Percentiles rank a stretch among this genome's conserved stretches.
Evolutionary conservation across 2,329 filamentous ascomycete genomes (phyloP).

Genomic region (Fusarium veterinarium): DNA sequence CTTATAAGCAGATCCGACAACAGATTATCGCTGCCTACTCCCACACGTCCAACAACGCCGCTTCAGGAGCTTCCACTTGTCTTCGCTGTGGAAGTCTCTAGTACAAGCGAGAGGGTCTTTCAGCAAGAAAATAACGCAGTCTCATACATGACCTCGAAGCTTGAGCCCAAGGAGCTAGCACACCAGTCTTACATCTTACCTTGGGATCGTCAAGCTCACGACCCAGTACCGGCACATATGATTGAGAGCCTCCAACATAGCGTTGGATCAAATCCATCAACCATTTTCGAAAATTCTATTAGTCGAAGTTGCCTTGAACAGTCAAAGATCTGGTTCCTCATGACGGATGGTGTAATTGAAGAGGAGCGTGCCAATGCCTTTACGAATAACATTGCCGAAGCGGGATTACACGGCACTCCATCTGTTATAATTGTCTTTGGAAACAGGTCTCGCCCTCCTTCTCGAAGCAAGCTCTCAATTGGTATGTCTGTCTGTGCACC

Average conservation of each 20-base stretch:
- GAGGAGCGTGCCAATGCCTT: not conserved
- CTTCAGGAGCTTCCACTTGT: not conserved
- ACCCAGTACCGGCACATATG: not conserved
- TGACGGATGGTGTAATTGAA: not conserved
- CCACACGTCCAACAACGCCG: not conserved
- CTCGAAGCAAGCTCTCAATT: not conserved
- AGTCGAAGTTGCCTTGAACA: not conserved
- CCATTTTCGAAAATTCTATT: not conserved
- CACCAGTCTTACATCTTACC: not conserved
- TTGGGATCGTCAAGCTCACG: not conserved
- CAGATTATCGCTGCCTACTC: not conserved
- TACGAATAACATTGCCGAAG: not conserved
- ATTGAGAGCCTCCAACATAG: not conserved
- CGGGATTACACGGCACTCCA: not conserved
- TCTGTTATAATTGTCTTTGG: not conserved
- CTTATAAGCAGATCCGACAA: not conserved
- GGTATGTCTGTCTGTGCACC: not conserved
- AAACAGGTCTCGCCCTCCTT: not conserved
- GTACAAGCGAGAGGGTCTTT: not conserved
- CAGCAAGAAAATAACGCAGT: not conserved
- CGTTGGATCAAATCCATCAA: not conserved
- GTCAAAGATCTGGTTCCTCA: not conserved
- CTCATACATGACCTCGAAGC: not conserved
- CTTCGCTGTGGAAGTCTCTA: not conserved
- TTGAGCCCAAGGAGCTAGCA: not conserved